These are phyloP conservation scores for Sutorius eximius DNA, from an alignment of 1,284 basidiomycete species.

Conservation along the genomic window DNA sequence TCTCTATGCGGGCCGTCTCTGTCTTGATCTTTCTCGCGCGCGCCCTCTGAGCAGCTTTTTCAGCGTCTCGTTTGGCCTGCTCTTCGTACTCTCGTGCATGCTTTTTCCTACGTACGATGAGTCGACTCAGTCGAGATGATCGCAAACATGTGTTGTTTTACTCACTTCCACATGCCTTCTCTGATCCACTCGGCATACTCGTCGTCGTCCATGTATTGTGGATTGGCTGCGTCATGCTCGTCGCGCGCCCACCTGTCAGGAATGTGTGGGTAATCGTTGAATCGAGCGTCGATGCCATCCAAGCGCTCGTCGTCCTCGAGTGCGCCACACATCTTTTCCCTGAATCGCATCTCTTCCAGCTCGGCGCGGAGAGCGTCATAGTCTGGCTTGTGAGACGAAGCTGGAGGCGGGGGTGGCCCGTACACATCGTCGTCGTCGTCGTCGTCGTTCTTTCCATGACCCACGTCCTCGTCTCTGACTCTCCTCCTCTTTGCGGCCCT, in stretches of 20 bases:
- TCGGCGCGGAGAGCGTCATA: conserved; percentile 52
- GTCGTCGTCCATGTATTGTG: conserved; percentile 74
- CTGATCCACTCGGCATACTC: conserved; percentile 81
- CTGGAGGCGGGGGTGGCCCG: conserved; percentile 28
- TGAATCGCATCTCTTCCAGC: conserved; percentile 62
- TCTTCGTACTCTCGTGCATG: conserved; percentile 68
- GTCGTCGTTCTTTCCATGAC: no score
- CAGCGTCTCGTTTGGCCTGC: conserved; percentile 53
- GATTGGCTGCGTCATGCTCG: conserved; percentile 48
- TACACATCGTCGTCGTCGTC: conserved; percentile 25
- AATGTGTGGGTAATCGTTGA: conserved; percentile 68
- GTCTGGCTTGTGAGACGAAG: conserved; percentile 40
- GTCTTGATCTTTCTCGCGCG: conserved; percentile 54
- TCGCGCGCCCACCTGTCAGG: conserved; percentile 56
- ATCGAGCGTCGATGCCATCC: conserved; percentile 57
- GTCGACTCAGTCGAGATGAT: conserved; percentile 2
- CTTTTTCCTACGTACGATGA: conserved; percentile 50
- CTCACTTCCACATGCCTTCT: conserved; percentile 75
- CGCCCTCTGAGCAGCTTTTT: conserved; percentile 47
- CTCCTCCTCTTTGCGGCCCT: conserved; percentile 37
- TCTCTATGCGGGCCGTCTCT: conserved; percentile 54
- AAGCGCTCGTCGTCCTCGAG: conserved; percentile 68
- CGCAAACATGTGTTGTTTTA: conserved; percentile 7
- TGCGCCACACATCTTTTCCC: conserved; percentile 68
- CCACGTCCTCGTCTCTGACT: background rate